Conservation (phyloP, 2,329 filamentous ascomycete species). For the Orbilia blumenaviensis region DNA sequence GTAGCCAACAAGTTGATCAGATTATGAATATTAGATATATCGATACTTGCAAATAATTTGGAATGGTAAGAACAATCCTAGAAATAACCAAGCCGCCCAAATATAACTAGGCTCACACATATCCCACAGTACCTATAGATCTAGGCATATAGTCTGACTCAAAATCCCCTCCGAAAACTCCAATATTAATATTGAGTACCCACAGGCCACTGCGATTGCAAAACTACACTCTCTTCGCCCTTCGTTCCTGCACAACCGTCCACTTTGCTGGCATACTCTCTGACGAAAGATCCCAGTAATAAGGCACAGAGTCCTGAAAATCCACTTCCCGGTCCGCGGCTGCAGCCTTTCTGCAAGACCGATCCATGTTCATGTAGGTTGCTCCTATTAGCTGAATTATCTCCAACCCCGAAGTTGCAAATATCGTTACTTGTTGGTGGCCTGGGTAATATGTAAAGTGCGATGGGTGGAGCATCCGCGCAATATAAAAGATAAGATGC, state of each 20-base stretch:
- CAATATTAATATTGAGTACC: neutral
- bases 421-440: neutral
- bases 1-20: too few relatives aligned
- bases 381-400: slow-evolving; percentile 1
- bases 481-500: slow-evolving; percentile 12
- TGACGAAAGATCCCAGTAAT: slow-evolving; percentile 4
- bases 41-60: too few relatives aligned
- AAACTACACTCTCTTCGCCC: neutral
- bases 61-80: too few relatives aligned
- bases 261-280: neutral
- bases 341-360: neutral
- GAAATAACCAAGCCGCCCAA: too few relatives aligned
- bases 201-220: too few relatives aligned
- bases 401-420: neutral
- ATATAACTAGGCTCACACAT: too few relatives aligned
- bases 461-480: neutral
- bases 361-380: slow-evolving; percentile 5
- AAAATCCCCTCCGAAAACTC: neutral
- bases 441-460: slow-evolving; percentile 13
- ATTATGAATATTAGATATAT: too few relatives aligned
- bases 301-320: slow-evolving; percentile 13
- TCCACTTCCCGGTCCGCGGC: neutral
- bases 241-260: neutral
- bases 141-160: neutral
- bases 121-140: neutral